Evolutionary conservation across 805 yeast species (phyloP), one percentile per base, ranked within the genome.

Genomic region (Cyberlindnera japonica): DNA sequence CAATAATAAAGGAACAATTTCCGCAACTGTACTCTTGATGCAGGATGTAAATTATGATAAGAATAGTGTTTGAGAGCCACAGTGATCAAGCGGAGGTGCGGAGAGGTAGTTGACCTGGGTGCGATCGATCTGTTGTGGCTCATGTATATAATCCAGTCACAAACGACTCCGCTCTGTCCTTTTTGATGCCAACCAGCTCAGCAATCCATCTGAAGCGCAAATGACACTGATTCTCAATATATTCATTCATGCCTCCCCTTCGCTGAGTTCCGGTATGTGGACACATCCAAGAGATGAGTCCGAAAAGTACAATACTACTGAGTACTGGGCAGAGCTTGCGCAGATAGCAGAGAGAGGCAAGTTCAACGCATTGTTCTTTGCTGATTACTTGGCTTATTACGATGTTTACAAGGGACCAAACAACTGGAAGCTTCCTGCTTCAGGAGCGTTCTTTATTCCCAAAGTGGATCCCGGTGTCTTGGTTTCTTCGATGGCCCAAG

Each of bases 331-430:
- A 12, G 54, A 65, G 16, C 48, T 68, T 6, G 71, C 70, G 12
- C 45, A 63, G 36, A 41, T 59, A 14, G 52, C 64, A 21, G 72
- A 68, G 40, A 49, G 49, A 19, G 72, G 69, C 1, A 67, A 67
- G 49, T 55, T 68, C 47, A 62, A 63, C 38, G 59, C 64, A 6
- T 43, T 67, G 14, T 68, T 68, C 44, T 45, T 67, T 36, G 72
- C 71, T 16, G 72, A 68, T 44, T 65, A 62, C n/a, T 43, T 65
- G 25, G 71, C 68, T 3, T 62, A 59, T 1, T 68, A 65, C 40
- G 72, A 67, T 43, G 69, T 65, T 6, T 67, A 63, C 42, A 57
- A 64, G 33, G 72, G 72, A 3, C 70, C 70, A 2, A 37, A 51
- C 5, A 65, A 65, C 39, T 51, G 58, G 31, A 47, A 48, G 6